Evolutionary conservation across 2,329 filamentous ascomycete genomes (phyloP), one percentile per base, ranked within the genome.

Genomic region (Aspergillus texensis): DNA sequence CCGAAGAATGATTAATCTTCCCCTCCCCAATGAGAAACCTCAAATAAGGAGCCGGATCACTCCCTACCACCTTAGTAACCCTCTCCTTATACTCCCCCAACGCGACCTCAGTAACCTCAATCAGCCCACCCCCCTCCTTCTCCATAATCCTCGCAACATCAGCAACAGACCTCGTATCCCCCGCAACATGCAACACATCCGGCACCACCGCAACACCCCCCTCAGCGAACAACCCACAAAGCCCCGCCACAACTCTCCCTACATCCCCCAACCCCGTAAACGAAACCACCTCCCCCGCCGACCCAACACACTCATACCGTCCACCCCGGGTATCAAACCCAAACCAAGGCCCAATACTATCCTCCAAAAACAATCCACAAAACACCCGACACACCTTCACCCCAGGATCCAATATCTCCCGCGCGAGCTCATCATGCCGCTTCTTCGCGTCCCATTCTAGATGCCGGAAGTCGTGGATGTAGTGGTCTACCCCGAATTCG

Each of bases 401-500:
- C 24, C 62, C 26, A 3, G 65, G 57, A 21, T 67, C 46, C 2
- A 69, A 45, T 32, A 65, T n/a, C n/a, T 46, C 43, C 9, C 57
- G 48, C 10, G 68, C 68, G 8, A 74, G 66, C 10, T 60, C 62
- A 26, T 70, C 66, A 61, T 77, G 75, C 1, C 61, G 53, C 58
- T 75, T 77, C 61, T 78, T 77, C 21, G 66, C 65, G 50, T 74
- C 72, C 75, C 75, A 77, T 58, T 77, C 76, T 1, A 70, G 66
- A 36, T 76, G 72, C n/a, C 67, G 32, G 59, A 78, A 78, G 58
- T 77, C 74, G 58, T 78, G 76, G 21, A 76, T 54, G 54, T 76
- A 75, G 60, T 79, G 76, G 61, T 79, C 72, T 45, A 78, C 76
- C 14, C 77, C 77, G 57, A 78, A 78, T 32, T 78, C 76, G 5